A percentile compares a stretch with the other conserved stretches of the same genome.
These are phyloP conservation scores for Raffaelea albimanens DNA, from an alignment of 2,329 filamentous ascomycete species.

Conservation along the genomic window DNA sequence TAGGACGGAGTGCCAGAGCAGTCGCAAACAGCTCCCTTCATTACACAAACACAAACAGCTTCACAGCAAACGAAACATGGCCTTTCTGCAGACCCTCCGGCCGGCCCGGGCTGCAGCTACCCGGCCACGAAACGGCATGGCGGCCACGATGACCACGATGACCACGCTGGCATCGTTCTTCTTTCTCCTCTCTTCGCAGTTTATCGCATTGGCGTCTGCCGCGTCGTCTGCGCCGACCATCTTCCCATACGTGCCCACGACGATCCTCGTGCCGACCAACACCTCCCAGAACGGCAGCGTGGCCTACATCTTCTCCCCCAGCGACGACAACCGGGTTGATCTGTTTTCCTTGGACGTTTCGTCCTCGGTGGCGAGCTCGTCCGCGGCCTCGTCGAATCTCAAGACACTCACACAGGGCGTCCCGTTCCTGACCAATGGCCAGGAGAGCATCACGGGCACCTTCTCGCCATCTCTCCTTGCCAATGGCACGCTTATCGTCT, in stretches of 20 bases:
- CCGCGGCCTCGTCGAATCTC: slow-evolving; percentile 24
- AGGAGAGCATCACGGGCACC: slow-evolving; percentile 29
- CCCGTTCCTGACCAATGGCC: slow-evolving; percentile 50
- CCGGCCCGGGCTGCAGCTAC: slow-evolving; percentile 3
- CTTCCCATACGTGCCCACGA: slow-evolving; percentile 71
- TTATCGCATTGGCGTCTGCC: no score
- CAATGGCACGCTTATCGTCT: slow-evolving; percentile 62
- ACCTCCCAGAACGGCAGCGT: slow-evolving; percentile 27
- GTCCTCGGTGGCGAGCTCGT: slow-evolving; percentile 35
- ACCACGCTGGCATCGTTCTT: slow-evolving; percentile 5
- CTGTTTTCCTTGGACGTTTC: slow-evolving; percentile 61
- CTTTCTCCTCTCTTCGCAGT: background rate
- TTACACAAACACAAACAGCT: no score
- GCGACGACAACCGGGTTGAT: slow-evolving; percentile 29
- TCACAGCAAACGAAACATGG: no score
- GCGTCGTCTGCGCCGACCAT: slow-evolving; percentile 27
- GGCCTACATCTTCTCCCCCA: slow-evolving; percentile 62
- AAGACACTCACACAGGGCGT: slow-evolving; percentile 45
- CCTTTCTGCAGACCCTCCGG: no score
- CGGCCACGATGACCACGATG: background rate
- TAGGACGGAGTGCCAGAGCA: no score
- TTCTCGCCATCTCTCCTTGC: slow-evolving; percentile 61
- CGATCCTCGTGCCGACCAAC: slow-evolving; percentile 49
- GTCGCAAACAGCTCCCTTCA: no score
- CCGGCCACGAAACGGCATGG: background rate